Evolutionary conservation across 805 yeast genomes (phyloP).

Genomic region (Wickerhamomyces canadensis): DNA sequence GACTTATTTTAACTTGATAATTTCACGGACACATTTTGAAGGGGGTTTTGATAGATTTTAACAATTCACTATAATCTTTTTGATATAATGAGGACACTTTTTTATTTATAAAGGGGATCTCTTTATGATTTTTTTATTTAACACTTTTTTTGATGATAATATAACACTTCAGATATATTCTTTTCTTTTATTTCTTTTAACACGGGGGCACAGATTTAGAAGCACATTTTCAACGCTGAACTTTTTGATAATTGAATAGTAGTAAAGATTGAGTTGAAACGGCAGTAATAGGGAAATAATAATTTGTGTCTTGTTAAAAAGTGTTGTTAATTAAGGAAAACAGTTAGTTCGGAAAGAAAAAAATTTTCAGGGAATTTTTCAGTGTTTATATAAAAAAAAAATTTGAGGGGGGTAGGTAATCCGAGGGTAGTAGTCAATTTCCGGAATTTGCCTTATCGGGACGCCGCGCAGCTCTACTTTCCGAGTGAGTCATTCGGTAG

Average conservation of each 20-base stretch:
- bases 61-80: conserved; percentile 5
- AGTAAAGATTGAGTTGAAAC: neutral
- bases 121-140: conserved; percentile 5
- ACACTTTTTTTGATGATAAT: no score
- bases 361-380: no score
- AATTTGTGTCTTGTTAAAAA: neutral
- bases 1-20: conserved; percentile 16
- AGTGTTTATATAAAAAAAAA: no score
- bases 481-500: no score
- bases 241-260: neutral
- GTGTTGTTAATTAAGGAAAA: neutral
- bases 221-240: conserved; percentile 18
- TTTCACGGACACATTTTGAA: conserved; percentile 23
- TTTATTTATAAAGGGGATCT: conserved; percentile 4
- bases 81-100: conserved; percentile 3
- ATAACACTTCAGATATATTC: conserved; percentile 2
- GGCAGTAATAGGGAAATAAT: neutral
- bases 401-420: no score
- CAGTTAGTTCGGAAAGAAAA: no score
- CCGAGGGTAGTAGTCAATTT: no score
- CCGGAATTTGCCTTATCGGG: neutral
- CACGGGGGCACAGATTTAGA: conserved; percentile 15
- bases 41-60: conserved; percentile 9
- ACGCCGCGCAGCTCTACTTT: no score
- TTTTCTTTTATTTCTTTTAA: conserved; percentile 1